Evolutionary conservation across 1,139 yeast genomes (phyloP), one percentile per base, ranked within the genome.

Genomic region (Sugiyamaella castrensis): DNA sequence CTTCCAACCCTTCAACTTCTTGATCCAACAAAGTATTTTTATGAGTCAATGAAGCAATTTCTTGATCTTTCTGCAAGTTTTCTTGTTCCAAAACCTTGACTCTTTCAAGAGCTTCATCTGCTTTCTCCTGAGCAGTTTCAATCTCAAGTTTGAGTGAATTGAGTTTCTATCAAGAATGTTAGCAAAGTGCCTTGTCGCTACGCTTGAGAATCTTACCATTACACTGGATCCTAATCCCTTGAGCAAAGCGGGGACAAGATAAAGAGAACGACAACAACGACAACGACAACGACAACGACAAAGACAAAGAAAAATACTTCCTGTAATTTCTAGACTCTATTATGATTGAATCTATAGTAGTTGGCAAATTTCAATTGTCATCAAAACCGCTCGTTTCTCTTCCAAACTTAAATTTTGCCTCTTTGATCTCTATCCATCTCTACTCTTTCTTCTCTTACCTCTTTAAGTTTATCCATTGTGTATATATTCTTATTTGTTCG

Each of bases 61-160:
- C 95, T 76, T 94, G 92, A 69, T 92, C 98, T 75, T 91, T 91
- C 62, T 87, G 92, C 60, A 87, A 77, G 68, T 79, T 78, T 65
- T 89, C 96, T 73, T 89, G 96, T 72, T 92, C 98, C 69, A 91
- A 79, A 65, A 79, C 85, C 78, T 91, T 92, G 74, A 87, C 82
- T 70, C 83, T 83, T 57, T 78, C 82, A 53, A 82, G 71, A 64
- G 87, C 80, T 64, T 87, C 96, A 65, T 92, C 98, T 55, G 94
- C 85, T 76, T 89, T 87, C 71, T 88, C 96, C 76, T 91, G 96
- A 87, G 98, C 95, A 65, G 85, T 76, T 76, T 94, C 99, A 59
- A 96, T 91, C 69, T 92, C 98, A 65, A 87, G 77, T 74, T 91
- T 91, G 71, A 92, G 82, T 73, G 83, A 82, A 77, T 78, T 84